These are phyloP conservation scores for Phytophthora brassicae DNA, from an alignment of 352 stramenopile genomes.

Conservation along the genomic window DNA sequence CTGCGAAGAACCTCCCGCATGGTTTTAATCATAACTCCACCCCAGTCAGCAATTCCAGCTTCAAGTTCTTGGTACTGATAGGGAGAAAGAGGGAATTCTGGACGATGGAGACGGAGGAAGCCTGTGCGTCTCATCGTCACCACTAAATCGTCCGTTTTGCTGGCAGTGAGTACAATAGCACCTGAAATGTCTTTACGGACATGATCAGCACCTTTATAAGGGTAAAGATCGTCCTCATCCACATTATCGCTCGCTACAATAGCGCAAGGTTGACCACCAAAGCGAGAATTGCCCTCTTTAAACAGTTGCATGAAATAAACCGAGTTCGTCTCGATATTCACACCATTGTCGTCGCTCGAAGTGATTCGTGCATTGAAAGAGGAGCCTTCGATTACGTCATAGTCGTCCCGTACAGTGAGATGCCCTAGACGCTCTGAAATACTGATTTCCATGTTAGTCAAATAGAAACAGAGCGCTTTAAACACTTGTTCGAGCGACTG, in stretches of 20 bases:
- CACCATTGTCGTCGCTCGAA: slow-evolving; percentile 15
- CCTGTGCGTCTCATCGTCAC: slow-evolving; percentile 21
- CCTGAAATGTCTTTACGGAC: slow-evolving; percentile 41
- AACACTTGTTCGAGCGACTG: slow-evolving; percentile 37
- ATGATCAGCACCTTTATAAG: slow-evolving; percentile 19
- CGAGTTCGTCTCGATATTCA: slow-evolving; percentile 32
- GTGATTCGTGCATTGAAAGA: slow-evolving; percentile 36
- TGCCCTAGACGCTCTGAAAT: slow-evolving; percentile 34
- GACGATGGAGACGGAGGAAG: slow-evolving; percentile 21
- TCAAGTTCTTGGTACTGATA: slow-evolving; percentile 16
- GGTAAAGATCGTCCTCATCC: slow-evolving; percentile 30
- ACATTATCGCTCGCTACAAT: slow-evolving; percentile 35
- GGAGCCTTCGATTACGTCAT: slow-evolving; percentile 19
- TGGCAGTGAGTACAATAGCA: slow-evolving; percentile 26
- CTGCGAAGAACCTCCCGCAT: slow-evolving; percentile 28
- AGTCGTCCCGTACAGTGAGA: slow-evolving; percentile 25
- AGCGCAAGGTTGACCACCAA: slow-evolving; percentile 20
- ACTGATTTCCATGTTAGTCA: slow-evolving; percentile 50
- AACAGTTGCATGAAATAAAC: slow-evolving; percentile 27
- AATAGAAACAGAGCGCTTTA: slow-evolving; percentile 37
- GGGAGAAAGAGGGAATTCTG: slow-evolving; percentile 16
- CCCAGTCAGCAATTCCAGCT: slow-evolving; percentile 24
- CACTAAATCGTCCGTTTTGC: background rate
- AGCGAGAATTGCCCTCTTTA: slow-evolving; percentile 1
- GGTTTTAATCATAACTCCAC: slow-evolving; percentile 32